These are phyloP conservation scores for Crassisporium funariophilum DNA, from an alignment of 768 basidiomycete species.

Conservation along the genomic window DNA sequence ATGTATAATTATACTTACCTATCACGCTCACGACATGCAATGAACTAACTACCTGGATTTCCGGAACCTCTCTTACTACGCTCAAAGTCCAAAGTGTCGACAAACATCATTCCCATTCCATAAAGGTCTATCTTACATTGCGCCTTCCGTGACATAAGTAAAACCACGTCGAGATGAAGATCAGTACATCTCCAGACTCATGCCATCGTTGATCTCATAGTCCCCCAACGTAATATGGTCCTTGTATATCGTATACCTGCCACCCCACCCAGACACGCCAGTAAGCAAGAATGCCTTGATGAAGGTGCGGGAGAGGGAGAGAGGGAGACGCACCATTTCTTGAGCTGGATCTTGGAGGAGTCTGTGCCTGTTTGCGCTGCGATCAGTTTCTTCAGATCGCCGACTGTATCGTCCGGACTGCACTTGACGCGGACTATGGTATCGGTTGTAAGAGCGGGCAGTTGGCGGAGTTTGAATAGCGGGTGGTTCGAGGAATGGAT, in stretches of 20 bases:
- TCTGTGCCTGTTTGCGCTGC: conserved; percentile 95
- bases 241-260: conserved; percentile 93
- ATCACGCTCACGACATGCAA: too few relatives aligned
- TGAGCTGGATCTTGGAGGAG: conserved; percentile 81
- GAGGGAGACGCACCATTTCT: conserved; percentile 81
- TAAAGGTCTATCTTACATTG: not conserved
- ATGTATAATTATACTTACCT: too few relatives aligned
- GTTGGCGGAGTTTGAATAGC: too few relatives aligned
- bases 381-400: conserved; percentile 96
- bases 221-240: conserved; percentile 93
- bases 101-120: not conserved
- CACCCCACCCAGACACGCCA: not conserved
- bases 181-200: conserved; percentile 93
- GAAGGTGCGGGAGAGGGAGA: not conserved
- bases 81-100: not conserved
- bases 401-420: conserved; percentile 93
- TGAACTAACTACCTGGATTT: too few relatives aligned
- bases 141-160: not conserved
- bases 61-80: too few relatives aligned
- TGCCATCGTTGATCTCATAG: conserved; percentile 92
- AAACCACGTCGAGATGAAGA: conserved; percentile 6
- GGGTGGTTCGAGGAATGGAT: not conserved
- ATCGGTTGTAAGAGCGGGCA: not conserved
- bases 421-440: conserved; percentile 92
- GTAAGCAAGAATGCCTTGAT: not conserved